Evolutionary conservation across 2,329 filamentous ascomycete genomes (phyloP).

Genomic region (Pezicula carpinea): DNA sequence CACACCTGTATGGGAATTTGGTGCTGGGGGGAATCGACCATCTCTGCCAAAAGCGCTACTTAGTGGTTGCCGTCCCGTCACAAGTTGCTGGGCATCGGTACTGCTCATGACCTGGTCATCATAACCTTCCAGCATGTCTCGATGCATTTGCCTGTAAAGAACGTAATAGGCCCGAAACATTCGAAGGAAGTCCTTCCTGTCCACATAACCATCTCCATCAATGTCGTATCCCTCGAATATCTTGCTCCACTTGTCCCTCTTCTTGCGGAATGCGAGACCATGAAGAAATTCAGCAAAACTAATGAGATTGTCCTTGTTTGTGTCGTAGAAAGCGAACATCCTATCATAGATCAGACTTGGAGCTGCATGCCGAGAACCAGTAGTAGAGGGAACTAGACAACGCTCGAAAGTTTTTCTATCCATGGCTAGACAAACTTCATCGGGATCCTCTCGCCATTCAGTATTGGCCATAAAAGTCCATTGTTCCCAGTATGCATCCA

Average conservation of each 20-base stretch:
- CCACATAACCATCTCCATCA: slow-evolving; percentile 80
- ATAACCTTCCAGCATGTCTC: slow-evolving; percentile 72
- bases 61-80: slow-evolving; percentile 69
- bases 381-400: slow-evolving; percentile 75
- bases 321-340: slow-evolving; percentile 96
- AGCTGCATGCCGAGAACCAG: slow-evolving; percentile 68
- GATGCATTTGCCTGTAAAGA: slow-evolving; percentile 83
- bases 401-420: slow-evolving; percentile 90
- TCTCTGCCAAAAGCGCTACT: slow-evolving; percentile 72
- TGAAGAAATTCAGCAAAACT: slow-evolving; percentile 88
- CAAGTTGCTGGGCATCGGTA: slow-evolving; percentile 70
- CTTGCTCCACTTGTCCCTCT: slow-evolving; percentile 63
- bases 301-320: slow-evolving; percentile 82
- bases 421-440: slow-evolving; percentile 75
- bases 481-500: slow-evolving; percentile 94
- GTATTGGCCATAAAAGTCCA: slow-evolving; percentile 91
- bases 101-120: slow-evolving; percentile 76
- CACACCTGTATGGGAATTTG: slow-evolving; percentile 52
- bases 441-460: slow-evolving; percentile 77
- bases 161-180: slow-evolving; percentile 92
- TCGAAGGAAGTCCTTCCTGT: slow-evolving; percentile 80
- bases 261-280: slow-evolving; percentile 67
- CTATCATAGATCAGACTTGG: slow-evolving; percentile 93
- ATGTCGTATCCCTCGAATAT: slow-evolving; percentile 91
- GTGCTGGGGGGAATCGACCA: slow-evolving; percentile 60